Percentiles rank a stretch among this genome's conserved stretches.
Conservation (phyloP, 257 asterid species). For the Capsicum pubescens region DNA sequence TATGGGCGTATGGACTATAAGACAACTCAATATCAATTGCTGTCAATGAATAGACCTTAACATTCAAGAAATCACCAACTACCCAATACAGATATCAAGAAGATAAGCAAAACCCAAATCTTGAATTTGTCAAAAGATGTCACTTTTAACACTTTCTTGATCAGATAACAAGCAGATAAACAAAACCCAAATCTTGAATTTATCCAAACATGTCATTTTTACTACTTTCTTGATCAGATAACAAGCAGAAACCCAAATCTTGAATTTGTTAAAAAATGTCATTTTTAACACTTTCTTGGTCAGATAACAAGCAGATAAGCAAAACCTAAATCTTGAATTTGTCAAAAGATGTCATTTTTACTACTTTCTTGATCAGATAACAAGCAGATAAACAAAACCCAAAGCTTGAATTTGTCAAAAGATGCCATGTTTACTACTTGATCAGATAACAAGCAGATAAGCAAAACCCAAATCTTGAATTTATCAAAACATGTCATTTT, state of each 20-base stretch:
- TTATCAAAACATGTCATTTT: conserved; percentile 55
- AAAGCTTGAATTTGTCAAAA: too few relatives aligned
- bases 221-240: too few relatives aligned
- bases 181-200: too few relatives aligned
- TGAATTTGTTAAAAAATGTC: too few relatives aligned
- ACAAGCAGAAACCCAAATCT: too few relatives aligned
- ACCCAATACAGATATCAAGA: conserved; percentile 49
- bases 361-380: conserved; percentile 46
- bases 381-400: too few relatives aligned
- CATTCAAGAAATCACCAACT: conserved; percentile 67
- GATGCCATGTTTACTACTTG: conserved; percentile 26
- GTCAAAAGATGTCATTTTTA: conserved; percentile 60
- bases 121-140: conserved; percentile 49
- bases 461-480: conserved; percentile 65
- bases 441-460: conserved; percentile 43
- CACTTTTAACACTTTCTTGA: conserved; percentile 35
- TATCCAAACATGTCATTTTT: too few relatives aligned
- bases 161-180: too few relatives aligned
- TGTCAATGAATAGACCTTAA: conserved; percentile 85
- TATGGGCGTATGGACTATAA: conserved; percentile 37
- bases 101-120: conserved; percentile 64
- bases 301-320: conserved; percentile 46
- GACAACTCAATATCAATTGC: conserved; percentile 88
- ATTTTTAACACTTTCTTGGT: too few relatives aligned
- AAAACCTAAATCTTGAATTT: conserved; percentile 65